These are phyloP conservation scores for Trichophyton mentagrophytes DNA, from an alignment of 2,329 filamentous ascomycete species.

Conservation along the genomic window DNA sequence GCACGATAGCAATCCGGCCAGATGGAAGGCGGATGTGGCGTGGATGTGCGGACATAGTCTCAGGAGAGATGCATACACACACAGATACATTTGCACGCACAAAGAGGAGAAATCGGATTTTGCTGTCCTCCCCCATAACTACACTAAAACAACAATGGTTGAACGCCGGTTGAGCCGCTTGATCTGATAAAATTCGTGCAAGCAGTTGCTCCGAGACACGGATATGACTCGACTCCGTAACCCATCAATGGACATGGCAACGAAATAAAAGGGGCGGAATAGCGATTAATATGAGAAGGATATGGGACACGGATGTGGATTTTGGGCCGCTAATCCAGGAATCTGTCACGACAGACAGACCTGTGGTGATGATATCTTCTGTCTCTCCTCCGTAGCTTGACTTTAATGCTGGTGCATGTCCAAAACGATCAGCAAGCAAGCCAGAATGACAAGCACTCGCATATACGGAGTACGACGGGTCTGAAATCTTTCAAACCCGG, in stretches of 20 bases:
- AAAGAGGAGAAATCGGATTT: not conserved
- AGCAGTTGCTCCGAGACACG: not conserved
- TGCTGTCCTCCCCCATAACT: not conserved
- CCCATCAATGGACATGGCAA: not conserved
- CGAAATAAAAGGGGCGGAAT: not conserved
- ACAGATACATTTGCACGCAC: not conserved
- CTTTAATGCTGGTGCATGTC: not conserved
- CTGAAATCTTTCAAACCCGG: not conserved
- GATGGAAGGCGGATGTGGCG: constrained; percentile 1
- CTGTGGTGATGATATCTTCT: not conserved
- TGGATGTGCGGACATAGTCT: not conserved
- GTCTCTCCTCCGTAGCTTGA: not conserved
- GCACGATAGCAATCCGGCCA: not conserved
- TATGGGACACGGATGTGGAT: not conserved
- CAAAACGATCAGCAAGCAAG: not conserved
- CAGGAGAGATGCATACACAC: not conserved
- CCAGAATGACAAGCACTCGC: not conserved
- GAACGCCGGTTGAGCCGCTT: not conserved
- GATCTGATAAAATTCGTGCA: not conserved
- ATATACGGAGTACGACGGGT: not conserved
- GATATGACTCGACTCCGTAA: not conserved
- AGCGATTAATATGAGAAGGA: not conserved
- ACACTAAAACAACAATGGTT: too few species aligned
- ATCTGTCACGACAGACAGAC: not conserved
- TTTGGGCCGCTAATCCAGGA: not conserved